Conservation (phyloP, 2,329 filamentous ascomycete species). For the Mollisiaceae sp. region DNA sequence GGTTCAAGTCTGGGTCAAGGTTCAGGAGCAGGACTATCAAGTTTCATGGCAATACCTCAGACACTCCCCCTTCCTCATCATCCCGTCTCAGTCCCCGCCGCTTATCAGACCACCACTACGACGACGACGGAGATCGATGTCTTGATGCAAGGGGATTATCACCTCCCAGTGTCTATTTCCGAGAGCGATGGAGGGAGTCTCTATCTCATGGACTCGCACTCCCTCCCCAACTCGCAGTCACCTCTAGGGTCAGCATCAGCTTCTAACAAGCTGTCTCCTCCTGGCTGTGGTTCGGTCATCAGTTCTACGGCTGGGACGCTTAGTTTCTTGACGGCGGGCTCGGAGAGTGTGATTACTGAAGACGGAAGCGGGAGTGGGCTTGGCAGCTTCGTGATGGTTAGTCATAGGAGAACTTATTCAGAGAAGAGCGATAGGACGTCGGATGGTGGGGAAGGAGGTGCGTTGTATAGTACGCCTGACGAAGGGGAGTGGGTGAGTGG, state of each 20-base stretch:
- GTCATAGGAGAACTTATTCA: constrained; percentile 17
- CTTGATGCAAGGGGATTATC: not conserved
- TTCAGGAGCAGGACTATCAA: not conserved
- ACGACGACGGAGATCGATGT: constrained; percentile 9
- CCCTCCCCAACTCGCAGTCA: not conserved
- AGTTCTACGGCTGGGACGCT: not conserved
- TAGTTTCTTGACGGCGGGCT: not conserved
- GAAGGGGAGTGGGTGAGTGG: not conserved
- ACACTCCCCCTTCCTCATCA: not conserved
- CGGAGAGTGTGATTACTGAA: constrained; percentile 17
- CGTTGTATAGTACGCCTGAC: constrained; percentile 1
- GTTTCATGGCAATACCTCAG: not conserved
- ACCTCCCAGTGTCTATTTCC: not conserved
- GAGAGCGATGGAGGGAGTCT: not conserved
- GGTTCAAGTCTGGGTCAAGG: not conserved
- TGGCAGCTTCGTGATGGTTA: constrained; percentile 14
- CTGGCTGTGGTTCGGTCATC: not conserved
- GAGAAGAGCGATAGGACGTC: constrained; percentile 8
- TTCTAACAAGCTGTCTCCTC: too few species aligned
- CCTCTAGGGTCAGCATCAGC: not conserved
- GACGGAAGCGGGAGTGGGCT: constrained; percentile 7
- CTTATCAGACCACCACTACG: not conserved
- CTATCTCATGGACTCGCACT: not conserved
- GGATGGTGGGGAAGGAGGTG: not conserved
- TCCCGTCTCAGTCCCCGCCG: not conserved